A percentile compares a stretch with the other conserved stretches of the same genome.
phyloP scores from a whole-genome alignment of 495 filamentous ascomycete genomes.

The Aspergillus indologenus region DNA sequence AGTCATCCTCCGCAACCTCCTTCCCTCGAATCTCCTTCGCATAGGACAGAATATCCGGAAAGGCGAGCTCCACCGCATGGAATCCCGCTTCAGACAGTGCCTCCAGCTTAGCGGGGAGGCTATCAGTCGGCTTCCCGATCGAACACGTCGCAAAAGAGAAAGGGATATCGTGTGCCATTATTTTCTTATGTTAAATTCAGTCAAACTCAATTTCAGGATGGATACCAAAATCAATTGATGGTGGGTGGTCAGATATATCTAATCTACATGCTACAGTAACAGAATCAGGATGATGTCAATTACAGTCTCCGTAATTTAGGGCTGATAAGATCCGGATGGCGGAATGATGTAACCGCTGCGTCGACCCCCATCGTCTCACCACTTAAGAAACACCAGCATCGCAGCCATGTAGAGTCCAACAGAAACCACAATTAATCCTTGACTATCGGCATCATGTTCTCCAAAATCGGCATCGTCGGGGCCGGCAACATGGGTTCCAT shows the following conservation, averaged over 20 bases:
- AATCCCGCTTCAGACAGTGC: slow-evolving; percentile 68
- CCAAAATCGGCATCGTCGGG: slow-evolving; percentile 56
- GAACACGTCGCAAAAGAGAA: slow-evolving; percentile 65
- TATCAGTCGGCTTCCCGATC: slow-evolving; percentile 52
- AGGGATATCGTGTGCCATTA: slow-evolving; percentile 41
- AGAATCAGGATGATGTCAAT: neutral
- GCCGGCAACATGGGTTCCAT: slow-evolving; percentile 65
- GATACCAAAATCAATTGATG: no score
- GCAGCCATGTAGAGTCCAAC: neutral
- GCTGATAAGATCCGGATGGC: neutral
- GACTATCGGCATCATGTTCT: slow-evolving; percentile 19
- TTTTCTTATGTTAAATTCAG: neutral
- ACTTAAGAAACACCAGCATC: neutral
- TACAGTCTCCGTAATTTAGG: neutral
- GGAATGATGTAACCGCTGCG: neutral
- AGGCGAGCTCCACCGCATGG: slow-evolving; percentile 67
- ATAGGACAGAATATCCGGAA: slow-evolving; percentile 70
- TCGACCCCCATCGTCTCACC: neutral
- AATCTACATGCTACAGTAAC: no score
- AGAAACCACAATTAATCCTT: neutral
- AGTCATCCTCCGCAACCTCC: slow-evolving; percentile 55
- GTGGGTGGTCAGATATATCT: no score
- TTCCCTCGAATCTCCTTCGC: slow-evolving; percentile 48
- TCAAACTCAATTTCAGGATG: no score
- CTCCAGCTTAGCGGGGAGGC: slow-evolving; percentile 61